Evolutionary conservation across 345 rosid genomes (phyloP).

Genomic region (Physaria fendleri): DNA sequence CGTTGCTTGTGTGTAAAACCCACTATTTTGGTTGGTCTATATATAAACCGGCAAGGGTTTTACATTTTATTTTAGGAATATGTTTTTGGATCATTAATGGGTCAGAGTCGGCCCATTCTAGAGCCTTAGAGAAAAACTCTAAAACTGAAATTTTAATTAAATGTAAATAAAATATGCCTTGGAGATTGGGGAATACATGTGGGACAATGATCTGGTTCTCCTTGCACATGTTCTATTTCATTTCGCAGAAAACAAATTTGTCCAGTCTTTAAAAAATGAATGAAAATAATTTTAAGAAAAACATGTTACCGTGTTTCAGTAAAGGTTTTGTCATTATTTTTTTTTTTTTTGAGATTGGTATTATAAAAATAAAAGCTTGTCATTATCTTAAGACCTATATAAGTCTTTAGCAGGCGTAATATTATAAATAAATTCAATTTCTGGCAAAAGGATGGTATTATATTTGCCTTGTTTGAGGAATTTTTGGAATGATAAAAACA

Average conservation of each 20-base stretch:
- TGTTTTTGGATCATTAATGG: no score
- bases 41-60: no score
- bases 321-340: neutral
- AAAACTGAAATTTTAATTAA: neutral
- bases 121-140: neutral
- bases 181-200: neutral
- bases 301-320: neutral
- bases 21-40: no score
- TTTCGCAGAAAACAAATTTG: neutral
- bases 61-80: no score
- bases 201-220: neutral
- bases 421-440: no score
- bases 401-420: neutral
- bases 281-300: neutral
- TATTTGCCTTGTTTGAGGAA: no score
- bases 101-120: no score
- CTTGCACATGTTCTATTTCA: neutral
- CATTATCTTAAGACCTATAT: neutral
- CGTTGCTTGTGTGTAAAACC: no score
- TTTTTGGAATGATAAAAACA: no score
- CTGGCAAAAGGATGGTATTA: no score
- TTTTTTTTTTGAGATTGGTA: neutral
- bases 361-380: neutral
- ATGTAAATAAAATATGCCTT: neutral
- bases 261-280: neutral